Conservation (phyloP, 1,284 basidiomycete species). For the Puccinia novopanici region DNA sequence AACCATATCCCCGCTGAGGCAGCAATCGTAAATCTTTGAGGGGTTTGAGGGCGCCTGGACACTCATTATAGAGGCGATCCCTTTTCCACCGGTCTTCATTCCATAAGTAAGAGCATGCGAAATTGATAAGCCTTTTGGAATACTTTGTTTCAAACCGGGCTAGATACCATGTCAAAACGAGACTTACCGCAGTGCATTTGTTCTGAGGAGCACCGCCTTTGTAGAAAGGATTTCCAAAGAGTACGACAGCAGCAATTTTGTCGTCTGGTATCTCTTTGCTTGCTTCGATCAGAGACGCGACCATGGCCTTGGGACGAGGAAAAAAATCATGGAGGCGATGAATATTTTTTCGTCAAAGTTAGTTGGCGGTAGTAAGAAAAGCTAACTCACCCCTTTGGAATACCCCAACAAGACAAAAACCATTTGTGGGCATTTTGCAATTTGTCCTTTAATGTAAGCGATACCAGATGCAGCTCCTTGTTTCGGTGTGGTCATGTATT, state of each 20-base stretch:
- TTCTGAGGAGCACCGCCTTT: conserved; percentile 19
- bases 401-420: conserved; percentile 29
- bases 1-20: conserved; percentile 14
- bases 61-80: neutral
- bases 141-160: too few species aligned
- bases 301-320: conserved; percentile 30
- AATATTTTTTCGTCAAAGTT: too few species aligned
- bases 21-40: conserved; percentile 15
- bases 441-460: neutral
- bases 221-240: conserved; percentile 46
- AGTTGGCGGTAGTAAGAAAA: too few species aligned
- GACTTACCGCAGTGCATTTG: conserved; percentile 25
- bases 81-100: neutral
- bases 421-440: neutral
- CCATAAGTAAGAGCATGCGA: too few species aligned
- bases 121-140: too few species aligned
- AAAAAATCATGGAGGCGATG: too few species aligned
- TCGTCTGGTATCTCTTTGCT: neutral
- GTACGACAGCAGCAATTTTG: neutral
- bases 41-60: neutral
- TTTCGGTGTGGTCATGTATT: neutral
- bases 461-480: neutral
- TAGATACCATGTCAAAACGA: neutral
- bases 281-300: neutral
- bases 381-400: conserved; percentile 23